Evolutionary conservation across 2,329 filamentous ascomycete species (phyloP), one percentile per base, ranked within the genome.

Genomic region (Macrophomina pseudophaseolina): DNA sequence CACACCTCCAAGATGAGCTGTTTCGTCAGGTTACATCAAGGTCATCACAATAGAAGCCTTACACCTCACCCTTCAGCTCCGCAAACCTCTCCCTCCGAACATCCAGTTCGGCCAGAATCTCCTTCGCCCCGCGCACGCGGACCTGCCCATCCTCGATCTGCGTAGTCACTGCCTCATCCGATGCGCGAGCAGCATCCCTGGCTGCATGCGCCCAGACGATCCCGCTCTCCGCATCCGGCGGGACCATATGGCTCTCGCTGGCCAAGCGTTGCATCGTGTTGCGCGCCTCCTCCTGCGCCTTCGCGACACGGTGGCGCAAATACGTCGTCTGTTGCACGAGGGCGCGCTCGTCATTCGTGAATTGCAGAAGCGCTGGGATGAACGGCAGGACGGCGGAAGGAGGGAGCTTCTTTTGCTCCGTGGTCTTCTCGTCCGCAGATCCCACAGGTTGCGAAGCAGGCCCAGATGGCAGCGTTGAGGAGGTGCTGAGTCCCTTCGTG

Each of bases 241-340:
- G 72, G 4, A 80, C 69, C 9, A 80, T 68, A 64, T 79, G 77
- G 66, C 77, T 79, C 69, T 80, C 78, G 18, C 73, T 76, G 0
- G 78, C 75, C 1, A 80, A 71, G 5, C 78, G 72, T 5, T 74
- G 68, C 5, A 80, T 66, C 1, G 72, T 70, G 28, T 75, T 73
- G 12, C 70, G 68, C 1, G 72, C 70, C 2, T 76, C 74, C 32
- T 74, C 73, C 33, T 76, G 73, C 30, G 73, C 73, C 5, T 70
- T 60, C 33, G 70, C 69, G n/a, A 80, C 69, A 58, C 75, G 76
- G 6, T 68, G 67, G 46, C 77, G 71, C 3, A 80, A 69, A 64
- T 76, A 78, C 14, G 77, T 71, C 1, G 73, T 71, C 64, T 78
- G 75, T 53, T 78, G 74, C 5, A 77, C 71, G 18, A 80, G 68